These are phyloP conservation scores for Hortiboletus campestris DNA, from an alignment of 768 basidiomycete species.

Conservation along the genomic window DNA sequence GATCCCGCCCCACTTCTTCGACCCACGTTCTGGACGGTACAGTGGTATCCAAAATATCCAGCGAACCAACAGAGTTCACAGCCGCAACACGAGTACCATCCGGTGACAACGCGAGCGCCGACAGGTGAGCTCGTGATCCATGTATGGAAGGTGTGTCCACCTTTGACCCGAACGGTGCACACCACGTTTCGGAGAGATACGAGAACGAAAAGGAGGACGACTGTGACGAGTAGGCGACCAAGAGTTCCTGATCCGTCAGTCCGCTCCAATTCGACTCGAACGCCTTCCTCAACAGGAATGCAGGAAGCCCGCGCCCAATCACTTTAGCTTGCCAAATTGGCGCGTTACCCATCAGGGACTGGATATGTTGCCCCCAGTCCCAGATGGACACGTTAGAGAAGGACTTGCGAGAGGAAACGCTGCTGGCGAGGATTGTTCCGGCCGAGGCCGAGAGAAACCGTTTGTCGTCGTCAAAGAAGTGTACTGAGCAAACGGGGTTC, in stretches of 20 bases:
- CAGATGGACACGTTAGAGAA: slow-evolving; percentile 5
- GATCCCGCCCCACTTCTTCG: neutral
- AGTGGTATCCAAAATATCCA: slow-evolving; percentile 9
- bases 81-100: slow-evolving; percentile 17
- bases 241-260: neutral
- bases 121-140: neutral
- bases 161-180: neutral
- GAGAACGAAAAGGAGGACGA: slow-evolving; percentile 6
- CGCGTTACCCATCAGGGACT: neutral
- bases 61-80: neutral
- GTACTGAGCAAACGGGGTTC: neutral
- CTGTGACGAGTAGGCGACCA: slow-evolving; percentile 1
- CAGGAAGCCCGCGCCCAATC: neutral
- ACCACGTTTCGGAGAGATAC: neutral
- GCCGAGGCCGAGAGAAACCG: slow-evolving; percentile 4
- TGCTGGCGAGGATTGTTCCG: neutral
- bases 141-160: neutral
- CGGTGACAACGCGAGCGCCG: slow-evolving; percentile 16
- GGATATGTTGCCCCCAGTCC: neutral
- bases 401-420: neutral
- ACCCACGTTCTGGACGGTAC: slow-evolving; percentile 9
- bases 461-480: slow-evolving; percentile 7
- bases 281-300: neutral
- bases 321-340: slow-evolving; percentile 5
- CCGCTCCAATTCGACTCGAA: neutral